These are phyloP conservation scores for Dinochytrium kinnereticum DNA, from an alignment of 371 early-diverging fungal species.

Conservation along the genomic window DNA sequence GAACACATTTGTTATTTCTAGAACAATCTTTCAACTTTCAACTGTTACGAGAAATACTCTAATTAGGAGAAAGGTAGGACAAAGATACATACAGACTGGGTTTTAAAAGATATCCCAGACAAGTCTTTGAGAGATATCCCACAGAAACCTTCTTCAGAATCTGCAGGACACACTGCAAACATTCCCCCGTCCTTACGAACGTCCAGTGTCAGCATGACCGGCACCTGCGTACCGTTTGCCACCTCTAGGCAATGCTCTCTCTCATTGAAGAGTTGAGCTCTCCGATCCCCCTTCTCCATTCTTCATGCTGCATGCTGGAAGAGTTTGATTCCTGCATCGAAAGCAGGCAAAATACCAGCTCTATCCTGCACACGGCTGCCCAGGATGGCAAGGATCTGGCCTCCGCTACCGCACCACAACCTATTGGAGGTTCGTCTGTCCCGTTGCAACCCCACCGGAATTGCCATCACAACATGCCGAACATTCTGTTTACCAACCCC, in stretches of 20 bases:
- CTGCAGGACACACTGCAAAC: too few species aligned
- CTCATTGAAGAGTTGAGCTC: not conserved
- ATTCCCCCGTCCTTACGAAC: too few species aligned
- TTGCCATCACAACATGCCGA: slow-evolving; percentile 6
- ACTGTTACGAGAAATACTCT: too few species aligned
- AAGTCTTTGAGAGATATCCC: too few species aligned
- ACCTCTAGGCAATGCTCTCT: not conserved
- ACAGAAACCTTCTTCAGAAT: too few species aligned
- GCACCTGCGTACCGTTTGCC: not conserved
- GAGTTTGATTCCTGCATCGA: not conserved
- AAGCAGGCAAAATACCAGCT: not conserved
- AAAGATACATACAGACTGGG: too few species aligned
- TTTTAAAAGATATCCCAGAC: too few species aligned
- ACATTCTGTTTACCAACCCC: slow-evolving; percentile 8
- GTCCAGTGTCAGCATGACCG: too few species aligned
- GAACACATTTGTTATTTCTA: too few species aligned
- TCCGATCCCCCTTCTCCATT: not conserved
- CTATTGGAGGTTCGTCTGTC: not conserved
- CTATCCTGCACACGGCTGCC: not conserved
- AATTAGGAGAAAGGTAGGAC: too few species aligned
- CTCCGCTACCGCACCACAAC: slow-evolving; percentile 18
- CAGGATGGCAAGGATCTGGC: slow-evolving; percentile 4
- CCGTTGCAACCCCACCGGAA: slow-evolving; percentile 3
- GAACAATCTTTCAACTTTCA: too few species aligned
- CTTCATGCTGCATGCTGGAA: not conserved